phyloP scores from a whole-genome alignment of 768 basidiomycete genomes.

The Mycena indigotica region DNA sequence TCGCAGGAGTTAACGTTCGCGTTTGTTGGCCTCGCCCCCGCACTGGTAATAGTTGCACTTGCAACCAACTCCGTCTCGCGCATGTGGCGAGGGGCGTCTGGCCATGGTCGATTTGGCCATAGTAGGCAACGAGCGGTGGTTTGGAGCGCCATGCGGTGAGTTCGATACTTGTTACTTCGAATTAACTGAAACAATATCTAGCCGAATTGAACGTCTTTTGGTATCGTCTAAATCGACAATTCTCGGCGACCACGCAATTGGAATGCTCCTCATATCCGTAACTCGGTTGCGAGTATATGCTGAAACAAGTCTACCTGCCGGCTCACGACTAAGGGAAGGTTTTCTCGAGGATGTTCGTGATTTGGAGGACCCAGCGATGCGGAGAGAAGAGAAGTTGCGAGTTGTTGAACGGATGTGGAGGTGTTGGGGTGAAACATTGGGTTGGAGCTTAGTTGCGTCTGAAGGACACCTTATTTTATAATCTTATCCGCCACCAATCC shows the following conservation, averaged over 20 bases:
- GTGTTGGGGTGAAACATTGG: conserved; percentile 73
- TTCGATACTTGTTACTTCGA: neutral
- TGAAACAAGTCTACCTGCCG: conserved; percentile 53
- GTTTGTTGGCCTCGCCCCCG: conserved; percentile 94
- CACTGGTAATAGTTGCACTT: conserved; percentile 77
- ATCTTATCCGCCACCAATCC: no score
- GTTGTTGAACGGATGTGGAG: conserved; percentile 90
- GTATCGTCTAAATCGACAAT: conserved; percentile 43
- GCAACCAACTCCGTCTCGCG: conserved; percentile 53
- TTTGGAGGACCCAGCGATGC: conserved; percentile 74
- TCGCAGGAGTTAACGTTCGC: conserved; percentile 96
- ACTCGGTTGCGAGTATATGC: conserved; percentile 68
- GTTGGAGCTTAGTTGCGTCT: conserved; percentile 48
- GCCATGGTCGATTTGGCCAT: conserved; percentile 61
- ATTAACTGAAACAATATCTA: no score
- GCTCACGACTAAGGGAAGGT: conserved; percentile 66
- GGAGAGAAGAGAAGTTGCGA: conserved; percentile 68
- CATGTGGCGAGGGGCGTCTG: conserved; percentile 53
- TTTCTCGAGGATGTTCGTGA: conserved; percentile 87
- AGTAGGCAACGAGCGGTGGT: conserved; percentile 51
- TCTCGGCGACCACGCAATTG: conserved; percentile 63
- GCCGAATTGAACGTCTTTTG: conserved; percentile 71
- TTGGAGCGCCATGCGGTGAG: conserved; percentile 73
- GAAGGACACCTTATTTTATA: no score
- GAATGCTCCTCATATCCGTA: conserved; percentile 72